Evolutionary conservation across 2,329 filamentous ascomycete genomes (phyloP), one percentile per base, ranked within the genome.

Genomic region (Fusarium albidum): DNA sequence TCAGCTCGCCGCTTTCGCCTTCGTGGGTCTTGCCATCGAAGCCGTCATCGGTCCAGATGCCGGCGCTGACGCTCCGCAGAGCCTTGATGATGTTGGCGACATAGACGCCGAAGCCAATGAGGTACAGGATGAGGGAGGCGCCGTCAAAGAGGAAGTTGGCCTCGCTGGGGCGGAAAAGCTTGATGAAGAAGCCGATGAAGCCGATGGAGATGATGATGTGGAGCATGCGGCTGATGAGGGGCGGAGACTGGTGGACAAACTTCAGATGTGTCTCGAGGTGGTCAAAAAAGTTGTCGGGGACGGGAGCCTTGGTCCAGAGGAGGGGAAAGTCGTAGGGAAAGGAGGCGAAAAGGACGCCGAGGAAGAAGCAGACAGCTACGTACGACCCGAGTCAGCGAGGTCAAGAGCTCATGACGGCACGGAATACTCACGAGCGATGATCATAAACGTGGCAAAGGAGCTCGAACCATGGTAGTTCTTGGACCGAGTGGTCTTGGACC

Each of bases 81-180:
- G 94, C 95, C 80, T 96, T 96, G 72, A 98, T 89, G 68, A 98
- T 96, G 76, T 99, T 99, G 66, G 93, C 89, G 63, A 96, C 85
- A 76, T 98, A 99, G 66, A 99, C 90, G 41, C 92, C 91, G 46
- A 96, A 86, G 56, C 92, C 95, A 67, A 95, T 92, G 49, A 94
- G 82, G 75, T 94, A 95, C 65, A 92, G 82, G 13, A 91, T 87
- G 12, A 94, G 84, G 59, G 89, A 91, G 51, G 92, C 86, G 69
- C 89, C 90, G 75, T 89, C 95, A 73, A 99, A 99, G 52, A 99
- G 87, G 78, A 96, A 90, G 80, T 99, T 99, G 61, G 91, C 89
- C 77, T 98, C 94, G 66, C 86, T 89, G 46, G 95, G 92, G 65
- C 88, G 89, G 87, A 96, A 99, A 44, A 99, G 89, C 81, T 99